Evolutionary conservation across 345 rosid species (phyloP), one percentile per base, ranked within the genome.

Genomic region (Gossypium rotundifolium): DNA sequence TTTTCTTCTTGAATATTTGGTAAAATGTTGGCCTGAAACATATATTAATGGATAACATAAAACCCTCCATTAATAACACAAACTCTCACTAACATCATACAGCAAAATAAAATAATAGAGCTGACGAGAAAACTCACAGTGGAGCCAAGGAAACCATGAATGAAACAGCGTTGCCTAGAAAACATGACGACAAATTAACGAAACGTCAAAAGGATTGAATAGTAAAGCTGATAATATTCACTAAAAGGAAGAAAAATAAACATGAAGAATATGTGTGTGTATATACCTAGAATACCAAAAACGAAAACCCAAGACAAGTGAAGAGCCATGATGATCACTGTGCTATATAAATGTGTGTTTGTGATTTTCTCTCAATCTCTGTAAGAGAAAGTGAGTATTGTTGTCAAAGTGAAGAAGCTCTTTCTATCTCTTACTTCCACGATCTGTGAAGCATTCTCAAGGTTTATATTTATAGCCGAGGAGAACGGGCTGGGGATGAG

Each of bases 61-160:
- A 8, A 33, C 40, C 42, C 7, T 4, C 53, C 20, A 22, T 44
- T 10, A 59, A 8, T n/a, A 40, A 14, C 16, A 9, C 11, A 72
- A 4, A 3, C 10, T 10, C 22, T 65, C 29, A 42, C 17, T 18
- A 22, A 45, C 12, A 60, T 7, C 0, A 60, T 6, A 6, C 3
- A 2, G 23, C 4, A 65, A 9, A 27, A n/a, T 0, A 44, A 44
- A 20, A 46, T 1, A 22, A 3, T 7, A 9, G 2, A 55, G 27
- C 9, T n/a, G 23, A 40, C 7, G n/a, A 42, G 51, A 6, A 48
- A 12, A 57, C 70, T 65, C 51, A 66, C 71, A 66, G 12, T 22
- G 98, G 98, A 25, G 97, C 80, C 55, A 93, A 89, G 67, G 86
- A 80, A 67, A 89, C 91, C 72, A 86, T 65, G 69, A 86, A 84